These are phyloP conservation scores for Digitaria exilis DNA, from an alignment of 202 grass and related monocot species.

Conservation along the genomic window DNA sequence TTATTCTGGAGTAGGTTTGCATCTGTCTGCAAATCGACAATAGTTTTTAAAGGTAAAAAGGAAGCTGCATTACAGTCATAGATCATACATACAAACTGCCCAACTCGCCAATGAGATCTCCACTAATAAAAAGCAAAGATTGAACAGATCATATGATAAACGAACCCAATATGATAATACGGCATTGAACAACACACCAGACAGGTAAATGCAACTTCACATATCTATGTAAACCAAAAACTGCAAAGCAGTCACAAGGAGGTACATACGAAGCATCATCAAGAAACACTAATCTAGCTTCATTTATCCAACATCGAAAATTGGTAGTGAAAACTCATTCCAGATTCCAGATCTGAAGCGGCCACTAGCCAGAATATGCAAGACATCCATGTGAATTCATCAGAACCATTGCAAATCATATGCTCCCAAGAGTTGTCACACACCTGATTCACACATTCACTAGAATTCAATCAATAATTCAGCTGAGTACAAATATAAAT, in stretches of 20 bases:
- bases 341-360: slow-evolving; percentile 66
- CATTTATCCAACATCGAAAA: slow-evolving; percentile 55
- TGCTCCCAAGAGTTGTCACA: slow-evolving; percentile 81
- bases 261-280: slow-evolving; percentile 49
- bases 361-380: slow-evolving; percentile 77
- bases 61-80: slow-evolving; percentile 19
- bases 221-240: slow-evolving; percentile 39
- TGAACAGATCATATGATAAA: slow-evolving; percentile 27
- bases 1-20: background rate
- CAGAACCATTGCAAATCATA: slow-evolving; percentile 85
- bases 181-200: slow-evolving; percentile 7
- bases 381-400: slow-evolving; percentile 91
- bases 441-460: slow-evolving; percentile 86
- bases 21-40: background rate
- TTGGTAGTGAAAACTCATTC: slow-evolving; percentile 50
- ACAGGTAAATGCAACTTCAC: slow-evolving; percentile 11
- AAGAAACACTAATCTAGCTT: slow-evolving; percentile 51
- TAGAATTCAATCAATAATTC: slow-evolving; percentile 80
- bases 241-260: slow-evolving; percentile 47
- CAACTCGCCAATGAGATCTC: slow-evolving; percentile 1
- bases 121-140: slow-evolving; percentile 12
- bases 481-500: slow-evolving; percentile 43
- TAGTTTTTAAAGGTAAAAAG: background rate
- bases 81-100: slow-evolving; percentile 21
- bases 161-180: slow-evolving; percentile 4